Percentiles rank a stretch among this genome's conserved stretches.
phyloP scores from a whole-genome alignment of 1,284 basidiomycete genomes.

The Melampsora medusae region DNA sequence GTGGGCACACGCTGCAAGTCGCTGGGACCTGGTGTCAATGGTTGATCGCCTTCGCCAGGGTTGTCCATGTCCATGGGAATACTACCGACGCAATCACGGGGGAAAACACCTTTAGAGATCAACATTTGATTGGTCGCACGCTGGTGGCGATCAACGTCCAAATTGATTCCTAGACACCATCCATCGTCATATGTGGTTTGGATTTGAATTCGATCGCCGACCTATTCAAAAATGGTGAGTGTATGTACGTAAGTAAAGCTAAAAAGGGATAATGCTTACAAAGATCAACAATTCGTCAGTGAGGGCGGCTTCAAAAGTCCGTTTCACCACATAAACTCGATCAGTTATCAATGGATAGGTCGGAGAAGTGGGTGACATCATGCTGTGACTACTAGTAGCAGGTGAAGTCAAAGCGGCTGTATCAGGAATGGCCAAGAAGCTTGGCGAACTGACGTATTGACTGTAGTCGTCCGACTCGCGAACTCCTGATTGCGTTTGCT shows the following conservation, averaged over 20 bases:
- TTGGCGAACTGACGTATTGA: too few species aligned
- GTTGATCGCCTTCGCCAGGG: neutral
- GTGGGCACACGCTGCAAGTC: neutral
- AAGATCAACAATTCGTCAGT: conserved; percentile 32
- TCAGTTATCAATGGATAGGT: conserved; percentile 7
- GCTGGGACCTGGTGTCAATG: neutral
- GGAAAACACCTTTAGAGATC: conserved; percentile 31
- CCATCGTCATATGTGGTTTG: conserved; percentile 34
- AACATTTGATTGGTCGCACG: neutral
- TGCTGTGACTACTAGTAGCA: too few species aligned
- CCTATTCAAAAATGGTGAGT: neutral
- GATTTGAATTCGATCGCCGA: conserved; percentile 33
- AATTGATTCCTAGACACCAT: conserved; percentile 37
- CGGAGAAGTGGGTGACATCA: too few species aligned
- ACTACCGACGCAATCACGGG: conserved; percentile 31
- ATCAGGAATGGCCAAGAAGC: too few species aligned
- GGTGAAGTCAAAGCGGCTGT: too few species aligned
- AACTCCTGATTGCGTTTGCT: conserved; percentile 7
- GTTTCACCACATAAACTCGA: conserved; percentile 22
- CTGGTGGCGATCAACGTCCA: conserved; percentile 9
- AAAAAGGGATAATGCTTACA: neutral
- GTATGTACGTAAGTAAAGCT: too few species aligned
- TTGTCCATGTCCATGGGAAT: neutral
- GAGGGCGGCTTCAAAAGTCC: conserved; percentile 35
- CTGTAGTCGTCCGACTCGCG: conserved; percentile 8